Evolutionary conservation across 306 rosid species (phyloP).

Genomic region (Cicer bijugum): DNA sequence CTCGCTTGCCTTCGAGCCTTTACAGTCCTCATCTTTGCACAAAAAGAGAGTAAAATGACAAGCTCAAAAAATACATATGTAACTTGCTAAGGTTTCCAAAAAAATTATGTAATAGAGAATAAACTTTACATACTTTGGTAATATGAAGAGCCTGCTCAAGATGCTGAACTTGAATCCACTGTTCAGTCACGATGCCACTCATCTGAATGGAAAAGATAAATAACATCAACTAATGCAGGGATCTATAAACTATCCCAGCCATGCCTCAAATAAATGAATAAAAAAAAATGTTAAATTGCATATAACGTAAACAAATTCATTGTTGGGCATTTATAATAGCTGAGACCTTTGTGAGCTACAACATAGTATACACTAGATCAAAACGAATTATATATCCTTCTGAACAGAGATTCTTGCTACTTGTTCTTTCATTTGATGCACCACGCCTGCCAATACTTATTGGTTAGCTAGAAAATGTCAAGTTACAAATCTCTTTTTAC

Average conservation of each 20-base stretch:
- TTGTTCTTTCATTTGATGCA: slow-evolving; percentile 34
- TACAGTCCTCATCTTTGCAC: slow-evolving; percentile 57
- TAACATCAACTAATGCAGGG: slow-evolving; percentile 39
- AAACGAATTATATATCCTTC: slow-evolving; percentile 10
- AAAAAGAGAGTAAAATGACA: slow-evolving; percentile 40
- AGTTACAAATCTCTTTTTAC: slow-evolving; percentile 8
- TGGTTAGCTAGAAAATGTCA: slow-evolving; percentile 31
- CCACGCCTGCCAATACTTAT: slow-evolving; percentile 8
- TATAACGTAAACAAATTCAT: slow-evolving; percentile 32
- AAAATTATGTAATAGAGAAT: slow-evolving; percentile 22
- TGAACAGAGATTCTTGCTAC: neutral
- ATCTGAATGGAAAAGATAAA: slow-evolving; percentile 61
- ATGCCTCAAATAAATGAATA: slow-evolving; percentile 8
- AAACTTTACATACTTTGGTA: slow-evolving; percentile 58
- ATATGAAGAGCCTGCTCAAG: slow-evolving; percentile 96
- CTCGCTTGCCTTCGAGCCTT: slow-evolving; percentile 54
- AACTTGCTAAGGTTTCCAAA: slow-evolving; percentile 33
- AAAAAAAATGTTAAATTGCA: slow-evolving; percentile 35
- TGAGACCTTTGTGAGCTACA: slow-evolving; percentile 33
- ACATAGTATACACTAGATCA: slow-evolving; percentile 10
- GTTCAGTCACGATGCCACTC: slow-evolving; percentile 74
- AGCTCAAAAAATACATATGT: slow-evolving; percentile 13
- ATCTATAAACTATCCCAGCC: slow-evolving; percentile 13
- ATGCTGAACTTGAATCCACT: slow-evolving; percentile 88
- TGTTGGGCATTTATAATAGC: slow-evolving; percentile 9